These are phyloP conservation scores for Phoenix dactylifera DNA, from an alignment of 176 grass and related monocot genomes.

Conservation along the genomic window DNA sequence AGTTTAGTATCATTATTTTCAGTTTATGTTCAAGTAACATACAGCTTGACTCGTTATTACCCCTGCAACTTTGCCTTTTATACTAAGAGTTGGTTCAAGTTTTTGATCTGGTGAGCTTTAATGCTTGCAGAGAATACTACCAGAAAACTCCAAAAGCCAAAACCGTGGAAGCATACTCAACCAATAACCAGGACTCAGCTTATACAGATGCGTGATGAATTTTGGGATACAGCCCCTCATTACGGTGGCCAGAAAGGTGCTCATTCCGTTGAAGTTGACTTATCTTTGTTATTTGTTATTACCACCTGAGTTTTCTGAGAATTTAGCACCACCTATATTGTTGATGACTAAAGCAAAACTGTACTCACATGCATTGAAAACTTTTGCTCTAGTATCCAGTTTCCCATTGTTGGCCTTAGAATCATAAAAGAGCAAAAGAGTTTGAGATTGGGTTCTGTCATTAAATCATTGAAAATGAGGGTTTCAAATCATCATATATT, in stretches of 20 bases:
- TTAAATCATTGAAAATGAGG: not conserved
- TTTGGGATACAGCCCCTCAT: slow-evolving; percentile 95
- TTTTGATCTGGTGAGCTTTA: slow-evolving; percentile 11
- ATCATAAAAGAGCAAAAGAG: too few species aligned
- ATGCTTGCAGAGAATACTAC: slow-evolving; percentile 46
- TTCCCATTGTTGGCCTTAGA: too few species aligned
- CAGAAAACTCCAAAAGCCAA: slow-evolving; percentile 63
- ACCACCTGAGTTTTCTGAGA: not conserved
- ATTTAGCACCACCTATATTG: not conserved
- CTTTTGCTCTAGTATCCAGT: too few species aligned
- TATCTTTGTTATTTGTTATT: not conserved
- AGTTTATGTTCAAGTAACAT: too few species aligned
- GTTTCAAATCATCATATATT: slow-evolving; percentile 4
- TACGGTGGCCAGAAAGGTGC: slow-evolving; percentile 89
- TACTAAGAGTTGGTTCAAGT: slow-evolving; percentile 16
- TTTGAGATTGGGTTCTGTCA: too few species aligned
- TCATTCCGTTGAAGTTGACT: slow-evolving; percentile 1
- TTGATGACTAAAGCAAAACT: not conserved
- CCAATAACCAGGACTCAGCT: slow-evolving; percentile 53
- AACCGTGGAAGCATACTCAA: slow-evolving; percentile 75
- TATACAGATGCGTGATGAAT: slow-evolving; percentile 85
- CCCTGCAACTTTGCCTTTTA: not conserved
- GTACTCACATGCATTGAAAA: not conserved
- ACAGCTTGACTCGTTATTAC: not conserved
- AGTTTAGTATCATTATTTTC: too few species aligned